Base-by-base conservation (phyloP, 345 rosid species). In the Kernera saxatilis region DNA sequence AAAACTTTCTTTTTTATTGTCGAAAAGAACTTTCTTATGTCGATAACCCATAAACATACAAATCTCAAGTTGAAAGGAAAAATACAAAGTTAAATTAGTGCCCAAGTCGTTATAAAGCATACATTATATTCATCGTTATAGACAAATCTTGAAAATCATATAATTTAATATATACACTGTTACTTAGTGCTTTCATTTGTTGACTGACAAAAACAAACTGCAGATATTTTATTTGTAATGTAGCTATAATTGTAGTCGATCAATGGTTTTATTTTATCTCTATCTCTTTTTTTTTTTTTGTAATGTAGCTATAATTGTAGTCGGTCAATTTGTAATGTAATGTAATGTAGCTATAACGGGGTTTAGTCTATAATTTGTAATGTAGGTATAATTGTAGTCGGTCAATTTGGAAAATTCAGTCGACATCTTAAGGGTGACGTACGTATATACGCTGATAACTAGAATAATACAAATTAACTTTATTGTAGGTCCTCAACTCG, bases 11-110 rank as follows among this genome's bases (percentile, higher is more conserved):
- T 41, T 14, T 48, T 22, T 48, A 2, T 10, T 3, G 27, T 22
- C 25, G 64, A 32, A 17, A 15, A 65, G 6, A 70, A 26, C 39
- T 36, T 58, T 27, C 22, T 14, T 37, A 59, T 9, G 52, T 70
- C 52, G 45, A 51, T 51, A 50, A 29, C 66, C 56, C 66, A 57
- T 37, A 54, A 43, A 56, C 54, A 45, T 50, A 49, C 27, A 50
- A 17, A 49, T 39, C 30, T 70, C 51, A 29, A 39, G 41, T 6
- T 70, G 75, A 60, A 57, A 46, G 33, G 52, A 70, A 26, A 60
- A 29, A 14, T 29, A 71, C 52, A 70, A 70, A 70, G 48, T 19
- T 17, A 35, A 33, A 46, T 36, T 10, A 39, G 22, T 14, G 51
- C 8, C 7, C 32, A 48, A 17, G 8, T 8, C 15, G 30, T 26